A percentile compares a stretch with the other conserved stretches of the same genome.
Conservation (phyloP, 495 filamentous ascomycete genomes). For the Tuber magnatum region DNA sequence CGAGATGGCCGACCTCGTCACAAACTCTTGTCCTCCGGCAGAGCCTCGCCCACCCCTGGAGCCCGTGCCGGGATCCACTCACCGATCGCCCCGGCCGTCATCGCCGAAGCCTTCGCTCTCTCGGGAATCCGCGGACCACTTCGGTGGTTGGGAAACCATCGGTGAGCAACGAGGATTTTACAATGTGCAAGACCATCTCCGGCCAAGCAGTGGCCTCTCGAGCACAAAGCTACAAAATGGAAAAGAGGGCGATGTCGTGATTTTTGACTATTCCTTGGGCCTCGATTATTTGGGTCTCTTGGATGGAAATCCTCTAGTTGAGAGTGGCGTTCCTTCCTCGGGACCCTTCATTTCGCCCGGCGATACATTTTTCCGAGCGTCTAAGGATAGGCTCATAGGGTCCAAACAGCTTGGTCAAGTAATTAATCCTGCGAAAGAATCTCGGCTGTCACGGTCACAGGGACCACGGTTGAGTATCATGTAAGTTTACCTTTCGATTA, state of each 20-base stretch:
- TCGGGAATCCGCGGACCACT: no score
- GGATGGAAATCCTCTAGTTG: background rate
- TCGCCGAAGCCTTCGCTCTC: no score
- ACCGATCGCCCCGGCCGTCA: background rate
- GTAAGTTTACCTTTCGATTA: no score
- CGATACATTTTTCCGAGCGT: background rate
- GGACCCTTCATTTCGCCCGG: background rate
- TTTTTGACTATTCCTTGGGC: background rate
- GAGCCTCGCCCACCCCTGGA: no score
- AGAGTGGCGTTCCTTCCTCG: background rate
- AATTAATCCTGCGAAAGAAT: background rate
- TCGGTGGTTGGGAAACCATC: background rate
- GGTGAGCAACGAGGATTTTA: background rate
- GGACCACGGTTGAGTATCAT: background rate
- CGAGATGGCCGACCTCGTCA: no score
- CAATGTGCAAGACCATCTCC: background rate
- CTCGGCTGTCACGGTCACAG: background rate
- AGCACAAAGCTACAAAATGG: background rate
- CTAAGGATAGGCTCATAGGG: background rate
- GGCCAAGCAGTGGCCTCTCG: background rate
- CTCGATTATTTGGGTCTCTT: background rate
- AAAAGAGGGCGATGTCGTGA: background rate
- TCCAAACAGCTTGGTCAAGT: background rate
- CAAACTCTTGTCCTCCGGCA: no score
- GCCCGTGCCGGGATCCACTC: no score